Conservation (phyloP, 148 eudicot species). For the Fallopia convolvulus region DNA sequence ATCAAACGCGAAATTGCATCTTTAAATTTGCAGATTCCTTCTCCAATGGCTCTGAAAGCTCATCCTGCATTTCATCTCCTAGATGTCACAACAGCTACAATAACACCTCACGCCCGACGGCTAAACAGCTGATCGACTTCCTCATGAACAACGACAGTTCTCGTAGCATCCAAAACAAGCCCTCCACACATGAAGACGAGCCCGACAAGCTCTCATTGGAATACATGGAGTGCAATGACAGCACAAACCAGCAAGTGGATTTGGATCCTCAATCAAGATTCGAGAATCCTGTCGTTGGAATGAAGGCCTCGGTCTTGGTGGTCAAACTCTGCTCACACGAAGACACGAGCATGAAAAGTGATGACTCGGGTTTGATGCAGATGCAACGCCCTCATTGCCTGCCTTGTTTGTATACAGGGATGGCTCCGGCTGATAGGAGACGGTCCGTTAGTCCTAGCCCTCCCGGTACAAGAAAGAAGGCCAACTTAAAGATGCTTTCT, state of each 20-base stretch:
- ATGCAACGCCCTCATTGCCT: constrained; percentile 23
- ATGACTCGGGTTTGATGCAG: not conserved
- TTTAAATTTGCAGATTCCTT: constrained; percentile 32
- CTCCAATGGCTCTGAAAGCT: constrained; percentile 43
- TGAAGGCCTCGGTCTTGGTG: constrained; percentile 26
- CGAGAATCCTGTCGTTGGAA: constrained; percentile 28
- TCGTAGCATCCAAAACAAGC: not conserved
- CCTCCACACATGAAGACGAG: constrained; percentile 2
- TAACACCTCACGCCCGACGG: constrained; percentile 14
- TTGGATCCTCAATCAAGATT: constrained; percentile 20
- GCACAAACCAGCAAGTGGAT: not conserved
- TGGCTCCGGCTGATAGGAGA: constrained; percentile 41
- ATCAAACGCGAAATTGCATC: not conserved
- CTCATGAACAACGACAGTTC: not conserved
- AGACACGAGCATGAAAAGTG: constrained; percentile 14
- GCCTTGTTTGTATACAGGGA: constrained; percentile 54
- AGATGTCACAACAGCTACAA: constrained; percentile 22
- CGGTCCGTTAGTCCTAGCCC: constrained; percentile 50
- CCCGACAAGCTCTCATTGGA: constrained; percentile 19
- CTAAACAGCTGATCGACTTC: not conserved
- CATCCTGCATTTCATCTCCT: constrained; percentile 54
- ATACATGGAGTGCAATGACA: constrained; percentile 14
- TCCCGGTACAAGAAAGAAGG: constrained; percentile 47
- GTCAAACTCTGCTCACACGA: constrained; percentile 37
- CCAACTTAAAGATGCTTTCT: constrained; percentile 33